Base-by-base conservation (phyloP, 2,329 filamentous ascomycete species). In the Alternaria viburni region DNA sequence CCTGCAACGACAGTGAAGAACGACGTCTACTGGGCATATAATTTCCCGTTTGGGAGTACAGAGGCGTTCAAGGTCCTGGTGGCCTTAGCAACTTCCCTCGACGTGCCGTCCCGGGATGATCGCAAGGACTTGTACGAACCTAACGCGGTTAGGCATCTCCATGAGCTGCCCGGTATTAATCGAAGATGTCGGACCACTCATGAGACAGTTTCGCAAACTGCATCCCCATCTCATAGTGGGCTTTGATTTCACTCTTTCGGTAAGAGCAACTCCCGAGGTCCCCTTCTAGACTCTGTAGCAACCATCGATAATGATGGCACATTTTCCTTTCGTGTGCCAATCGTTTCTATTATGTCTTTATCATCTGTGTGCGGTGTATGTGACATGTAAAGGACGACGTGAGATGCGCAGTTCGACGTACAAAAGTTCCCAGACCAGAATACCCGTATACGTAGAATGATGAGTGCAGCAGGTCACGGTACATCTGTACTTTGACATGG, bases 341-440 rank as follows among this genome's bases (percentile, higher is more conserved):
- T 0, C 13, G 1, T 47, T 17, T 2, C 1, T 2, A 47, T n/a
- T 11, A 25, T 4, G 3, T n/a, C n/a, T n/a, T n/a, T n/a, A 5
- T 26, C 3, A 26, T 1, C 45, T 3, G 21, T 0, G 1, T 25
- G 6, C 26, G 17, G 9, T 21, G 12, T 26, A 3, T 12, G 11
- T 50, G 26, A 28, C 26, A 50, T 11, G 4, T 11, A 10, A 21
- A 17, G 26, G 26, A 30, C 8, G 7, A 50, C 9, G 47, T 25
- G 28, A 11, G n/a, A 28, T 32, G 12, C 4, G 47, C 6, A 15
- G 3, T 28, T 50, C 6, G 47, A 50, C 5, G n/a, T 32, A 1
- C 7, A 1, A 50, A 2, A 50, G 36, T 50, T 30, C 47, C 19
- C 1, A 19, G n/a, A 13, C 4, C 47, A 50, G 2, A 13, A 2